These are phyloP conservation scores for Heterobasidion occidentale DNA, from an alignment of 1,284 basidiomycete species.

Conservation along the genomic window DNA sequence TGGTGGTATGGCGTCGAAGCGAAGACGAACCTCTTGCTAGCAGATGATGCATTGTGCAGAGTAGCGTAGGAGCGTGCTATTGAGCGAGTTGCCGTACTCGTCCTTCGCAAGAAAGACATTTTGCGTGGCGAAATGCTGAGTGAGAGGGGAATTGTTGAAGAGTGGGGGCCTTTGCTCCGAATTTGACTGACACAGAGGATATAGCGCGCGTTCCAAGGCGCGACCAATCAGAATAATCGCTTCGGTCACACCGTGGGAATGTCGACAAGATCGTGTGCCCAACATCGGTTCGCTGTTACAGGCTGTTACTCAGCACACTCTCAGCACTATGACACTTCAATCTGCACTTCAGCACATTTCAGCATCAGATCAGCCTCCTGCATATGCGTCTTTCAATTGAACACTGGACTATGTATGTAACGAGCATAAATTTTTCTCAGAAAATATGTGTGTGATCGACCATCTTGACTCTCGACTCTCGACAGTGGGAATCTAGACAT, in stretches of 20 bases:
- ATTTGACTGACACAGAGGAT: neutral
- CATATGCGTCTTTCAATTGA: too few relatives aligned
- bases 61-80: constrained; percentile 28
- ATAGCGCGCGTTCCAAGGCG: neutral
- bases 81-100: constrained; percentile 8
- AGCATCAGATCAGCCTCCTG: too few relatives aligned
- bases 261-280: neutral
- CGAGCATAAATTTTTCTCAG: too few relatives aligned
- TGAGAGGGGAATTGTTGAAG: neutral
- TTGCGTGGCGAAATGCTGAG: neutral
- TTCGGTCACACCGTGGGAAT: constrained; percentile 5
- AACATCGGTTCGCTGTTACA: too few relatives aligned
- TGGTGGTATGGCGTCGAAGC: neutral
- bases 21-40: constrained; percentile 27
- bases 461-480: too few relatives aligned
- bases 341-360: too few relatives aligned
- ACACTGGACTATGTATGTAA: too few relatives aligned
- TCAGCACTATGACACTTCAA: too few relatives aligned
- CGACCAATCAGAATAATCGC: constrained; percentile 2
- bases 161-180: neutral
- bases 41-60: constrained; percentile 23
- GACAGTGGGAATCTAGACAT: too few relatives aligned
- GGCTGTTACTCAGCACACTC: too few relatives aligned
- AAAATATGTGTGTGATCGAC: too few relatives aligned
- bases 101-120: constrained; percentile 4